Percentiles rank a stretch among this genome's conserved stretches.
Conservation (phyloP, 2,329 filamentous ascomycete species). For the Curvularia lunata region DNA sequence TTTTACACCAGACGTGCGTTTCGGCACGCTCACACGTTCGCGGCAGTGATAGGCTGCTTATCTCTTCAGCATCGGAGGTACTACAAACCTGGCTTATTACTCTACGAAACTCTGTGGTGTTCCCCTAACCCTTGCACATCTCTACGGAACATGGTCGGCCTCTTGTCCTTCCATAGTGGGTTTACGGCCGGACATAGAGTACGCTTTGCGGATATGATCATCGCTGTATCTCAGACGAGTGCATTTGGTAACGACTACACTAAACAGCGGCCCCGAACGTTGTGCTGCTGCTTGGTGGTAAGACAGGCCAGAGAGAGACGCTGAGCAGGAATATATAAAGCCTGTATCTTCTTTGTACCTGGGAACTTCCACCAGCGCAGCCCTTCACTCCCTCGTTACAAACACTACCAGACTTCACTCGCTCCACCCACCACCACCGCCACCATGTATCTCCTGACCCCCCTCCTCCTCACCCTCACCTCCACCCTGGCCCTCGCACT, state of each 20-base stretch:
- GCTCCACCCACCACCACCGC: neutral
- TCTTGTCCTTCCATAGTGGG: neutral
- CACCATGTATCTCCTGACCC: conserved; percentile 2
- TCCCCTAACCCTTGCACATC: too few relatives aligned
- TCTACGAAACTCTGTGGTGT: too few relatives aligned
- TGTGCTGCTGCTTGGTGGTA: too few relatives aligned
- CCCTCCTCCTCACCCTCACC: conserved; percentile 16
- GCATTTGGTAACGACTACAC: neutral
- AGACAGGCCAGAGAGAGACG: too few relatives aligned
- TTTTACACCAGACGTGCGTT: neutral
- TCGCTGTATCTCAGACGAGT: neutral
- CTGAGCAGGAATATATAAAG: neutral
- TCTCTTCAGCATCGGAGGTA: too few relatives aligned
- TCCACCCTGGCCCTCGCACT: conserved; percentile 26
- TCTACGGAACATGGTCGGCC: too few relatives aligned
- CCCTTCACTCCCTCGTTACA: conserved; percentile 6
- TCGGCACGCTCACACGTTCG: neutral
- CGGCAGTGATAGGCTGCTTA: neutral
- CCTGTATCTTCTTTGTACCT: neutral
- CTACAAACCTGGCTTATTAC: too few relatives aligned
- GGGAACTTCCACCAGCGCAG: too few relatives aligned
- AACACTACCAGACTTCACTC: neutral
- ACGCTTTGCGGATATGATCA: neutral
- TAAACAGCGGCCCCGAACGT: neutral
- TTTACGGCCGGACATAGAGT: neutral